Conservation (phyloP, 1,284 basidiomycete genomes). For the Farysia itapuensis region DNA sequence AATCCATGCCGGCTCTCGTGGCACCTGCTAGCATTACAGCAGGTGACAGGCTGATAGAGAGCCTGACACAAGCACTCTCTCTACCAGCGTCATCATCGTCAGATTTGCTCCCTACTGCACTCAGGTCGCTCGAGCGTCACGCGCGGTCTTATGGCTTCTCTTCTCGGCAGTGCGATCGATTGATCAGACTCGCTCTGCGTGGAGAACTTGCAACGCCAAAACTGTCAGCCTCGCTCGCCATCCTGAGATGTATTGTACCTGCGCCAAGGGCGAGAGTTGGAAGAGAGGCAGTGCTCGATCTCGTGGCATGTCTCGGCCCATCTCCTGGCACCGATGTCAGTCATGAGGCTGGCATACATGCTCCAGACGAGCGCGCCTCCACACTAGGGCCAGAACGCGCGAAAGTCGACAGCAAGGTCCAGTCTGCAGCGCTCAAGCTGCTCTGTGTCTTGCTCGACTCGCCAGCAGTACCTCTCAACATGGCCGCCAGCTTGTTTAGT, state of each 20-base stretch:
- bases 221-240: constrained; percentile 13
- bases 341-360: constrained; percentile 12
- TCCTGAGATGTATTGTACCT: constrained; percentile 24
- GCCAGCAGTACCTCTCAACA: constrained; percentile 16
- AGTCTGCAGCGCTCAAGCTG: constrained; percentile 29
- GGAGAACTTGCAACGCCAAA: constrained; percentile 24
- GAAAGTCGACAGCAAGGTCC: constrained; percentile 33
- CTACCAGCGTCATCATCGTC: not conserved
- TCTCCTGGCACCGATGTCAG: constrained; percentile 15
- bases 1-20: not conserved
- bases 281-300: constrained; percentile 18
- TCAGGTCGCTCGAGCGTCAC: constrained; percentile 12
- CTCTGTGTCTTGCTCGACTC: constrained; percentile 30
- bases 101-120: not conserved
- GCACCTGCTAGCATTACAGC: not conserved
- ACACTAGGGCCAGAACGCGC: constrained; percentile 13
- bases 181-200: constrained; percentile 19
- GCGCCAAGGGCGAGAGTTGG: constrained; percentile 15
- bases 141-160: constrained; percentile 20
- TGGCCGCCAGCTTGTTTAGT: constrained; percentile 22
- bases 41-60: not conserved
- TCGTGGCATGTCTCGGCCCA: constrained; percentile 20
- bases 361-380: not conserved
- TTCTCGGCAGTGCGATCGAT: constrained; percentile 24
- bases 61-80: too few relatives aligned